Evolutionary conservation across 495 filamentous ascomycete genomes (phyloP), one percentile per base, ranked within the genome.

Genomic region (Penicillium verhagenii): DNA sequence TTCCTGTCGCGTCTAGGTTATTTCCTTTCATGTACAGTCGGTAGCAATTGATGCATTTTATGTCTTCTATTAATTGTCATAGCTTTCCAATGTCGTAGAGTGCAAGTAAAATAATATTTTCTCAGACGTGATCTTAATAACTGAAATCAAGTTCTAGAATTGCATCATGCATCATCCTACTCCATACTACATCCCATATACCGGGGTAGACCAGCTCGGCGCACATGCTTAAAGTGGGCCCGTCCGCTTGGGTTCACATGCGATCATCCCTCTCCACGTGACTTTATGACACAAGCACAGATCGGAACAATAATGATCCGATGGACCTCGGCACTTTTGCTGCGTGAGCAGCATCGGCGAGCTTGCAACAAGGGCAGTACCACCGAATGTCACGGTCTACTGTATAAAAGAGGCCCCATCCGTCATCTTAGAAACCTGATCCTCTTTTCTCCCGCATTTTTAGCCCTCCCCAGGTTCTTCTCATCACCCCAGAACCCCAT

Each of bases 251-350:
- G n/a, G 14, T 43, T 43, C 39, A 45, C 47, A 50, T 38, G 47
- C 31, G 47, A 35, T 21, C 47, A 9, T 10, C 20, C 19, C 5
- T 8, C 19, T n/a, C 21, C 47, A 48, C 45, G 45, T 48, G 45
- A 48, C 45, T 14, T 56, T 3, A 16, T 26, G 31, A 16, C 21
- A 26, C 1, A n/a, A 11, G 5, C 9, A 21, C 33, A 13, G 33
- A 16, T 14, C 61, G 71, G 71, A 72, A 63, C 57, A 75, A 71
- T 53, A 23, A 71, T 73, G 51, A 60, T 66, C 55, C 74, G 66
- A 44, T 40, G 58, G 50, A 62, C 74, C 74, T 74, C 71, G 74
- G 74, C 60, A 63, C 54, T 61, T 70, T 66, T 53, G 58, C 56
- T 18, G 52, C 47, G 53, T 58, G 50, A 52, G 45, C 21, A 58